These are phyloP conservation scores for Cyberlindnera nakhonratchasimensis DNA, from an alignment of 805 yeast genomes.

Conservation along the genomic window DNA sequence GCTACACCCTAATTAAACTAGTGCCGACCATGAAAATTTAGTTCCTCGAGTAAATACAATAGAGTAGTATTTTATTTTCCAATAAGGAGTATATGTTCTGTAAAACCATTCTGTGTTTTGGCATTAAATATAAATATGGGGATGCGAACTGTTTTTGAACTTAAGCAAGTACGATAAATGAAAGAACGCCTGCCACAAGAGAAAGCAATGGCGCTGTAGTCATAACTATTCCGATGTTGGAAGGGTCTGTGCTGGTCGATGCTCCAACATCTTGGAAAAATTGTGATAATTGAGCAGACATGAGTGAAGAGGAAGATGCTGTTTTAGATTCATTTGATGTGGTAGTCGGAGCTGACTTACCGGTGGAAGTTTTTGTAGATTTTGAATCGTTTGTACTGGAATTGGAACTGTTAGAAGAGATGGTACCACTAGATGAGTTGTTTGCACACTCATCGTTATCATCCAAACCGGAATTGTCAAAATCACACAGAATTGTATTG, in stretches of 20 bases:
- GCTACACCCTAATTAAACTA: no score
- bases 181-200: slow-evolving; percentile 3
- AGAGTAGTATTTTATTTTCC: no score
- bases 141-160: background rate
- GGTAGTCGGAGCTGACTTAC: slow-evolving; percentile 2
- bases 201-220: slow-evolving; percentile 3
- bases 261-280: slow-evolving; percentile 5
- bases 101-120: no score
- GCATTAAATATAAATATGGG: background rate
- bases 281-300: slow-evolving; percentile 4
- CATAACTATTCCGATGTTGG: slow-evolving; percentile 3
- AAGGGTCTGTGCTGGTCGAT: background rate
- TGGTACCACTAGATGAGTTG: slow-evolving; percentile 8
- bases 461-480: slow-evolving; percentile 65
- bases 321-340: slow-evolving; percentile 7
- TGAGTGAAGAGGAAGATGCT: slow-evolving; percentile 4
- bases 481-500: slow-evolving; percentile 53
- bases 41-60: no score
- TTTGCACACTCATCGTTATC: slow-evolving; percentile 35
- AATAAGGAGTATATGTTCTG: no score
- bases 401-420: slow-evolving; percentile 7
- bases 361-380: slow-evolving; percentile 3
- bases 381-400: background rate
- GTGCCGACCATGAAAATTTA: no score
- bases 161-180: slow-evolving; percentile 1